These are phyloP conservation scores for Wallacemonas rigidus DNA, from an alignment of 208 protist genomes.

Conservation along the genomic window DNA sequence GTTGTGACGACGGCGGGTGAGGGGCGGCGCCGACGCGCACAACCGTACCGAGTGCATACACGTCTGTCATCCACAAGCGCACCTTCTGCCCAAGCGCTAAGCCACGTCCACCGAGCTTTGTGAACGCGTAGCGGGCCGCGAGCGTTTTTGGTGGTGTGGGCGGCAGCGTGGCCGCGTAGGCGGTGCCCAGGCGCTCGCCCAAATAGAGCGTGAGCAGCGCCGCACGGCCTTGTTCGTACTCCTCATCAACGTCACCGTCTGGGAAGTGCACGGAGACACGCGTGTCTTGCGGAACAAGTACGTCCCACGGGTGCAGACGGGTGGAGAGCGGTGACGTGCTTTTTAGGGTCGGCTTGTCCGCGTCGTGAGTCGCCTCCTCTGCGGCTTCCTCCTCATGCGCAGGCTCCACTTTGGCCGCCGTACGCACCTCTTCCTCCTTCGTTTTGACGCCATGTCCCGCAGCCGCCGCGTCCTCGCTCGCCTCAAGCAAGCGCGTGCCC, in stretches of 20 bases:
- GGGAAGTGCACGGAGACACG: conserved; percentile 32
- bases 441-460: too few species aligned
- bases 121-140: conserved; percentile 34
- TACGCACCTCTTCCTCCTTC: neutral
- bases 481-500: conserved; percentile 9
- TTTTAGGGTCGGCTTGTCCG: neutral
- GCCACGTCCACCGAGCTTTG: conserved; percentile 30
- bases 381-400: neutral
- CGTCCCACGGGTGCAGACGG: conserved; percentile 42
- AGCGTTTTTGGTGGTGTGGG: conserved; percentile 40
- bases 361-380: neutral
- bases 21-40: conserved; percentile 23
- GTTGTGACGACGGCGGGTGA: neutral
- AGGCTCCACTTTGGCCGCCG: neutral
- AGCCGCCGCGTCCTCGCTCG: neutral
- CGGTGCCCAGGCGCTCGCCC: conserved; percentile 33
- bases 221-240: conserved; percentile 53
- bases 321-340: neutral
- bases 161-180: conserved; percentile 47
- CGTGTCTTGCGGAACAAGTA: conserved; percentile 78
- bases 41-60: conserved; percentile 78
- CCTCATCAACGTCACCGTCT: conserved; percentile 32
- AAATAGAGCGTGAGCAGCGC: conserved; percentile 69
- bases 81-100: conserved; percentile 69
- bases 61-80: conserved; percentile 86